These are phyloP conservation scores for Cordyceps tenuipes DNA, from an alignment of 2,329 filamentous ascomycete genomes.

Conservation along the genomic window DNA sequence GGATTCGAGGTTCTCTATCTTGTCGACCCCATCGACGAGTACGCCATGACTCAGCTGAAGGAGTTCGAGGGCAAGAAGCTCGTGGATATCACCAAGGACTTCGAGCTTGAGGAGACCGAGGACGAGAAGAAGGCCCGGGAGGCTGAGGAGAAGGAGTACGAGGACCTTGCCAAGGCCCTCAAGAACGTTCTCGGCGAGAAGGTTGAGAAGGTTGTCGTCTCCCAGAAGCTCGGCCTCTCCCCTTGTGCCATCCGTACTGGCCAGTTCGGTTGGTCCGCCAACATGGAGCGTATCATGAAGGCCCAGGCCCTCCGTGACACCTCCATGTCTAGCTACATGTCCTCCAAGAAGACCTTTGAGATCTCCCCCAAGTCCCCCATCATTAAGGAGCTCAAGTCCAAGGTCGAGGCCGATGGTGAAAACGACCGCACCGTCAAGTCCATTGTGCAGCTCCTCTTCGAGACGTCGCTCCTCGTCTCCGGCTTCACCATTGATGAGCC, in stretches of 20 bases:
- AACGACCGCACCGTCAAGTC: slow-evolving; percentile 99
- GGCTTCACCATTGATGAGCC: slow-evolving; percentile 99
- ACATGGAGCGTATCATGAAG: slow-evolving; percentile 99
- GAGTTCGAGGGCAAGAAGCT: slow-evolving; percentile 99
- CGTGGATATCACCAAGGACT: slow-evolving; percentile 99
- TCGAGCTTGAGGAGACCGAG: slow-evolving; percentile 99
- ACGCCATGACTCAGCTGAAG: slow-evolving; percentile 99
- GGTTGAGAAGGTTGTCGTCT: slow-evolving; percentile 99
- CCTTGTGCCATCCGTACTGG: slow-evolving; percentile 98
- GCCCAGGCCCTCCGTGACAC: slow-evolving; percentile 99
- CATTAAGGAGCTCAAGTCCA: slow-evolving; percentile 98
- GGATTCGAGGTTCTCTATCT: slow-evolving; percentile 99
- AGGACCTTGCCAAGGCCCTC: slow-evolving; percentile 86
- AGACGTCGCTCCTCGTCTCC: slow-evolving; percentile 96
- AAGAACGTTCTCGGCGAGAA: slow-evolving; percentile 99
- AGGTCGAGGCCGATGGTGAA: slow-evolving; percentile 96
- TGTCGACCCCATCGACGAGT: slow-evolving; percentile 98
- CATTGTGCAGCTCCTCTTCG: slow-evolving; percentile 95
- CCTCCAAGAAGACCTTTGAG: slow-evolving; percentile 99
- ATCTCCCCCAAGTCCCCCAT: slow-evolving; percentile 98
- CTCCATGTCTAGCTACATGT: slow-evolving; percentile 99
- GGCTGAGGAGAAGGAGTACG: slow-evolving; percentile 96
- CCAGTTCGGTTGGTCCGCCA: slow-evolving; percentile 99
- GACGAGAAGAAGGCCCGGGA: slow-evolving; percentile 97
- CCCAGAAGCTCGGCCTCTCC: slow-evolving; percentile 88